phyloP scores from a whole-genome alignment of 2,329 filamentous ascomycete species.

The Ophiocordyceps robertsii region DNA sequence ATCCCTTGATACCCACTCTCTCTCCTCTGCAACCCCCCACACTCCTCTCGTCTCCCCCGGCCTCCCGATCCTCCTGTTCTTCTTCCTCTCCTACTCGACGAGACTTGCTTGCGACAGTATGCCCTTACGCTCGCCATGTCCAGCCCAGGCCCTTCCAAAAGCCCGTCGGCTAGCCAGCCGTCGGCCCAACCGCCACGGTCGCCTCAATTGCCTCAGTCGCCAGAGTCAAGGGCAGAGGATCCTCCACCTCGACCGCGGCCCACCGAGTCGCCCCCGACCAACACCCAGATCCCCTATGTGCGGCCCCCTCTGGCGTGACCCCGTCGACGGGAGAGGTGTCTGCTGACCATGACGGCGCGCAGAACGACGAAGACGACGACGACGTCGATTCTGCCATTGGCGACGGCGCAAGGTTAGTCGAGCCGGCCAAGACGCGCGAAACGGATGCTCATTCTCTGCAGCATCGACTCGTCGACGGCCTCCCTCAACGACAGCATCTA shows the following conservation, averaged over 20 bases:
- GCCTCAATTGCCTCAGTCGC: background rate
- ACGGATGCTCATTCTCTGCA: background rate
- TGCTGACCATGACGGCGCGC: background rate
- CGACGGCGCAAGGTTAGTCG: slow-evolving; percentile 4
- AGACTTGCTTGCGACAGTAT: background rate
- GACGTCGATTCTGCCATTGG: slow-evolving; percentile 12
- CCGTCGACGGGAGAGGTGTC: background rate
- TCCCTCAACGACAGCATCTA: slow-evolving; percentile 19
- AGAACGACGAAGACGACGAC: slow-evolving; percentile 6
- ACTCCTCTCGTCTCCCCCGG: background rate
- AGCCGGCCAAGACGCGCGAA: background rate
- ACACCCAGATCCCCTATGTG: slow-evolving; percentile 8
- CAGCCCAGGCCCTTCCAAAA: background rate
- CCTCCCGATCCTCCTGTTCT: background rate
- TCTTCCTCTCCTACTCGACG: background rate
- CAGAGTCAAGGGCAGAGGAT: background rate
- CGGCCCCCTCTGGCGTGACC: background rate
- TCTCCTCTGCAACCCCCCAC: too few relatives aligned
- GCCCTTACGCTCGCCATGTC: background rate
- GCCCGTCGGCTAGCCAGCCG: background rate
- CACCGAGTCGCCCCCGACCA: background rate
- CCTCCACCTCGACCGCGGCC: background rate
- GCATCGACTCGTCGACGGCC: slow-evolving; percentile 13
- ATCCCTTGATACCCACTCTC: too few relatives aligned
- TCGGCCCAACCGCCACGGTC: background rate